phyloP scores from a whole-genome alignment of 2,329 filamentous ascomycete species.

The Lithohypha guttulata region DNA sequence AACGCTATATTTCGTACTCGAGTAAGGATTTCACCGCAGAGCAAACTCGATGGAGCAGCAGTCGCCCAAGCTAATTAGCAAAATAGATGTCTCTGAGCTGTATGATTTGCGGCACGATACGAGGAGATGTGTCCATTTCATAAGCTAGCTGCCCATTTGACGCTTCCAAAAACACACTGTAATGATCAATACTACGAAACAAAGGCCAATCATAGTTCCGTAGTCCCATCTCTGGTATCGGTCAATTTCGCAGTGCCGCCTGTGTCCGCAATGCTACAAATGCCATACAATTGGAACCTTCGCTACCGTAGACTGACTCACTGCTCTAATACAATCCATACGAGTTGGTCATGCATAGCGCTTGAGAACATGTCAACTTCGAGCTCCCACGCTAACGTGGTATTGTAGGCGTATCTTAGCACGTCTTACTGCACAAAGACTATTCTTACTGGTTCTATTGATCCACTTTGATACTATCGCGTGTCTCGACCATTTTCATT shows the following conservation, averaged over 20 bases:
- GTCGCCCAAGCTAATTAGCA: no score
- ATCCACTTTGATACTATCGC: slow-evolving; percentile 5
- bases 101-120: background rate
- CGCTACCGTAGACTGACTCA: no score
- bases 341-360: background rate
- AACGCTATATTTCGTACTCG: no score
- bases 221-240: no score
- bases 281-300: no score
- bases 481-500: background rate
- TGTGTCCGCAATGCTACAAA: no score
- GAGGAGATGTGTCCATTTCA: background rate
- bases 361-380: background rate
- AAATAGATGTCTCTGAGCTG: background rate
- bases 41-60: no score
- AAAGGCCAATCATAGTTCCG: slow-evolving; percentile 3
- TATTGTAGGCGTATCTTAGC: slow-evolving; percentile 5
- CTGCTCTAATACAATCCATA: no score
- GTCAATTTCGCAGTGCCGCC: no score
- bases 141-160: slow-evolving; percentile 1
- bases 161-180: background rate
- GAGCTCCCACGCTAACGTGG: background rate
- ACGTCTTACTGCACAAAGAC: background rate
- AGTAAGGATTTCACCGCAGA: no score
- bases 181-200: background rate
- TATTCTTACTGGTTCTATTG: slow-evolving; percentile 2